Percentiles rank a stretch among this genome's conserved stretches.
phyloP scores from a whole-genome alignment of 352 stramenopile species.

The Globisporangium spiculum region DNA sequence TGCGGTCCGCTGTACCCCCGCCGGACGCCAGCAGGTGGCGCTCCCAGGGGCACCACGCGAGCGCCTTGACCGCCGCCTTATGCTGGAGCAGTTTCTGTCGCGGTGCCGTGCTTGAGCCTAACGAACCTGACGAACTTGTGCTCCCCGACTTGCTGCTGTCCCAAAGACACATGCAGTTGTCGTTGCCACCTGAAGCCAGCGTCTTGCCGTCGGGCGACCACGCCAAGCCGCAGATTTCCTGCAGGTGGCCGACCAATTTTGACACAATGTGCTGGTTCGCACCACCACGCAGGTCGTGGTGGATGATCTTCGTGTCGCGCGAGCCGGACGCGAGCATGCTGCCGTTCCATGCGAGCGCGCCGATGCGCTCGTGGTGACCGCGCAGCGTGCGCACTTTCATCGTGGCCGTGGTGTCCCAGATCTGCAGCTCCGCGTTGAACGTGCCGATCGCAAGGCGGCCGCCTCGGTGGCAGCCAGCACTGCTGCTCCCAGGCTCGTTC shows the following conservation, averaged over 20 bases:
- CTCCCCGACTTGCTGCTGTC: conserved; percentile 53
- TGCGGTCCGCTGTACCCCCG: conserved; percentile 93
- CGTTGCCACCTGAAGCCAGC: conserved; percentile 94
- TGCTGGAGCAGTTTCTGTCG: conserved; percentile 85
- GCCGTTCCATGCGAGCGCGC: conserved; percentile 91
- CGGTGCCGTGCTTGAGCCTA: conserved; percentile 23
- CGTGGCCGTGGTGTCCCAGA: conserved; percentile 91
- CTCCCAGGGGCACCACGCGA: conserved; percentile 97
- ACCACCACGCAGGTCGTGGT: conserved; percentile 32
- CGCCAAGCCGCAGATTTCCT: conserved; percentile 95
- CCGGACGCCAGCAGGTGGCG: conserved; percentile 92
- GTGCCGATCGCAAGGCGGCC: conserved; percentile 93
- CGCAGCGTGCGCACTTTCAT: conserved; percentile 88
- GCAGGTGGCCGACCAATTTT: conserved; percentile 80
- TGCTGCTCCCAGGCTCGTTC: conserved; percentile 24
- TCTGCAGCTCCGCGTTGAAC: conserved; percentile 84
- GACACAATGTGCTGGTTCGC: conserved; percentile 49
- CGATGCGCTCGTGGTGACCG: conserved; percentile 88
- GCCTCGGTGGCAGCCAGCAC: conserved; percentile 22
- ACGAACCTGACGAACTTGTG: neutral
- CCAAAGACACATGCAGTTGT: conserved; percentile 95
- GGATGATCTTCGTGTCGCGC: conserved; percentile 88
- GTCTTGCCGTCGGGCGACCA: conserved; percentile 93
- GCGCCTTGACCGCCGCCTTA: conserved; percentile 93
- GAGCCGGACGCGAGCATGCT: conserved; percentile 88